A percentile compares a stretch with the other conserved stretches of the same genome.
phyloP scores from a whole-genome alignment of 2,329 filamentous ascomycete species.

The Teratosphaeria pseudoeucalypti region DNA sequence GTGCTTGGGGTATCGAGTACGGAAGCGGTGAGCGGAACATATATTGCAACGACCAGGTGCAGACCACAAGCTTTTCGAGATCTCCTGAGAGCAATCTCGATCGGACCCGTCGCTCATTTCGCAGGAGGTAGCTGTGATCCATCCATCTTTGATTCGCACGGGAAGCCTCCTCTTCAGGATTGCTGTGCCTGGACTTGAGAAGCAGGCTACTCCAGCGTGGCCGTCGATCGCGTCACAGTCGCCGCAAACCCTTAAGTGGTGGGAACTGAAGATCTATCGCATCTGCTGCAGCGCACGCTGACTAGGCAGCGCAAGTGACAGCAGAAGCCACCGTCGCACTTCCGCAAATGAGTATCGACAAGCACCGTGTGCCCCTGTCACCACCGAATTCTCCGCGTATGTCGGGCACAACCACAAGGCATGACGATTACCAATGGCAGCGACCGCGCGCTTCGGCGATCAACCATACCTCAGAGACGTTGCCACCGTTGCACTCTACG shows the following conservation, averaged over 20 bases:
- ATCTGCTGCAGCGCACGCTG: neutral
- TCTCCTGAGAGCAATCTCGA: neutral
- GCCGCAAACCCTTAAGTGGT: neutral
- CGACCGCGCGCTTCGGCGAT: slow-evolving; percentile 10
- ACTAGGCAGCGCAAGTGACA: neutral
- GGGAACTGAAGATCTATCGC: neutral
- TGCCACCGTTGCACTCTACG: neutral
- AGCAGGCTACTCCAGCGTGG: neutral
- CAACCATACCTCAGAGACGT: neutral
- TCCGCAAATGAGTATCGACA: slow-evolving; percentile 7
- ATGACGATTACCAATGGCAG: slow-evolving; percentile 36
- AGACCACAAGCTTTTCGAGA: neutral
- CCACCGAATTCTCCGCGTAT: slow-evolving; percentile 42
- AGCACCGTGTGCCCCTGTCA: slow-evolving; percentile 34
- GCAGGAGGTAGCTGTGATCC: neutral
- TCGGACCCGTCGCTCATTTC: neutral
- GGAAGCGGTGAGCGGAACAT: neutral
- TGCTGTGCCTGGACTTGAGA: neutral
- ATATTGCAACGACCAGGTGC: neutral
- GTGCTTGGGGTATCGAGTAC: neutral
- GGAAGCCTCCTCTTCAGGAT: neutral
- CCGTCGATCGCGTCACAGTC: neutral
- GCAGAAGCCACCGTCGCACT: neutral
- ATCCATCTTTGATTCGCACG: neutral
- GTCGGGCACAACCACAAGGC: slow-evolving; percentile 36